A percentile compares a stretch with the other conserved stretches of the same genome.
phyloP scores from a whole-genome alignment of 2,329 filamentous ascomycete genomes.

The Talaromyces sp. region DNA sequence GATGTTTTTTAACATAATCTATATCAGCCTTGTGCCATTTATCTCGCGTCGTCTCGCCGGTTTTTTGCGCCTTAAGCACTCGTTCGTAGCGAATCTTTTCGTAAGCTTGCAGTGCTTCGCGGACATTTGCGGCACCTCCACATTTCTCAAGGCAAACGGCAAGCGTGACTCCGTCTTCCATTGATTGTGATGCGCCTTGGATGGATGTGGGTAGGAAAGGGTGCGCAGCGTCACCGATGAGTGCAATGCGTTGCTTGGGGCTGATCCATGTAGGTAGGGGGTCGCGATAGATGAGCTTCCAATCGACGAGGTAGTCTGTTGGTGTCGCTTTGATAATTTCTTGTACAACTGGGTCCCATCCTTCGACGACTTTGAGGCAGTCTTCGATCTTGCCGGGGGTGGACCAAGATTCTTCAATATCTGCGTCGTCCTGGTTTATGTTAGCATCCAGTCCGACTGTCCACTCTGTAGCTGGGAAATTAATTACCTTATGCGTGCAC shows the following conservation, averaged over 20 bases:
- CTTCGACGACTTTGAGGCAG: constrained; percentile 48
- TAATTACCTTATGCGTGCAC: constrained; percentile 48
- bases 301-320: constrained; percentile 24
- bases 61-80: constrained; percentile 24
- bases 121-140: constrained; percentile 24
- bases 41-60: constrained; percentile 25
- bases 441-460: not conserved
- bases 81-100: constrained; percentile 25
- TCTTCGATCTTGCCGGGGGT: constrained; percentile 50
- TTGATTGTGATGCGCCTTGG: constrained; percentile 42
- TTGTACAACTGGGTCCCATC: constrained; percentile 8
- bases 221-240: constrained; percentile 41
- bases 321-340: constrained; percentile 36
- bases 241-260: constrained; percentile 25
- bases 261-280: constrained; percentile 27
- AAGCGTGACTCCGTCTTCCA: constrained; percentile 43
- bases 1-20: constrained; percentile 30
- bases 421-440: constrained; percentile 43
- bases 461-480: not conserved
- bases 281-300: constrained; percentile 28
- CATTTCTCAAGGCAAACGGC: constrained; percentile 28
- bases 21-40: constrained; percentile 27
- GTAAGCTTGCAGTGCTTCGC: constrained; percentile 24
- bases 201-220: constrained; percentile 43
- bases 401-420: constrained; percentile 55